A percentile compares a stretch with the other conserved stretches of the same genome.
These are phyloP conservation scores for Pseudocercospora musae DNA, from an alignment of 2,329 filamentous ascomycete genomes.

Conservation along the genomic window DNA sequence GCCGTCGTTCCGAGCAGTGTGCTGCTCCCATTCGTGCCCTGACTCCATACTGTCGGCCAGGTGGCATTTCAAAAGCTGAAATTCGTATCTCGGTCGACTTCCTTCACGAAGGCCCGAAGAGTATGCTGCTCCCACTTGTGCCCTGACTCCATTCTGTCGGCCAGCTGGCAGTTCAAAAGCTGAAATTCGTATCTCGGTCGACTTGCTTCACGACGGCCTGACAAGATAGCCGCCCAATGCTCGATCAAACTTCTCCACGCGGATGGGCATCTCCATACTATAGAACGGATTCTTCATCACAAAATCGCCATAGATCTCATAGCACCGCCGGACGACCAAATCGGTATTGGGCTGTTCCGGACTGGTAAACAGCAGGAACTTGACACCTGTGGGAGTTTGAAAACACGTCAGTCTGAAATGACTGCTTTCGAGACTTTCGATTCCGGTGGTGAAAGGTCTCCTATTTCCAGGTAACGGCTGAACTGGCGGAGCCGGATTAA, in stretches of 20 bases:
- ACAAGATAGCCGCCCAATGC: slow-evolving; percentile 42
- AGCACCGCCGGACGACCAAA: slow-evolving; percentile 75
- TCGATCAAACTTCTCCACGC: slow-evolving; percentile 92
- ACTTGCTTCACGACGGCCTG: slow-evolving; percentile 27
- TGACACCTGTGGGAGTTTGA: slow-evolving; percentile 87
- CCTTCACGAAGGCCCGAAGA: too few species aligned
- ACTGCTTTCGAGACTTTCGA: slow-evolving; percentile 90
- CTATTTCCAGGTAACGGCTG: slow-evolving; percentile 41
- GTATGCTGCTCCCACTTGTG: too few species aligned
- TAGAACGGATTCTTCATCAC: slow-evolving; percentile 99
- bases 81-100: too few species aligned
- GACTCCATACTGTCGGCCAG: background rate
- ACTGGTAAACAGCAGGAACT: slow-evolving; percentile 95
- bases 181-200: background rate
- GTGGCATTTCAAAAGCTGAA: too few species aligned
- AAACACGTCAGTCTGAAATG: slow-evolving; percentile 96
- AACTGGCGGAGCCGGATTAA: slow-evolving; percentile 41
- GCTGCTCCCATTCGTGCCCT: background rate
- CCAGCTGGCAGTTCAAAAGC: too few species aligned
- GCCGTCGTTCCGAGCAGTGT: background rate
- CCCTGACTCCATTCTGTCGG: too few species aligned
- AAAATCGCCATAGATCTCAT: slow-evolving; percentile 93
- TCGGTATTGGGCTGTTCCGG: slow-evolving; percentile 84
- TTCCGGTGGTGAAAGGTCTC: slow-evolving; percentile 61
- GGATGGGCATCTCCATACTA: slow-evolving; percentile 93